Base-by-base conservation (phyloP, 2,329 filamentous ascomycete genomes). In the Trichophyton simii region DNA sequence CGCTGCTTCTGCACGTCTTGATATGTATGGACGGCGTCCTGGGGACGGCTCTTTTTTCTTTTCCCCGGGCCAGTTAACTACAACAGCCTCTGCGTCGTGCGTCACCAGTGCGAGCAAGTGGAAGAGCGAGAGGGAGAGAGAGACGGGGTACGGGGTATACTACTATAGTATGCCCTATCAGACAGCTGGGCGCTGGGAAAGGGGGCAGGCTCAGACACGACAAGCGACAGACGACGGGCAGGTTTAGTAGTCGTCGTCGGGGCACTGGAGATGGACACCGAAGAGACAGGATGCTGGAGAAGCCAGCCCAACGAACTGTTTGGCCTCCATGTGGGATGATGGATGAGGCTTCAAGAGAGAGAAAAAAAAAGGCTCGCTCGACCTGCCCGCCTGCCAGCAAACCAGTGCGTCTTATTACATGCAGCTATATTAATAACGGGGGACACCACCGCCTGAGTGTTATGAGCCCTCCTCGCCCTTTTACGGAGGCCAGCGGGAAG, bases 301-400 rank as follows among this genome's bases (percentile, higher is more conserved):
- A 20, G 28, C 52, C 52, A 55, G 52, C 52, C 52, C 52, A 55
- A 55, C 52, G 52, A 55, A 55, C 52, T 28, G 52, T 20, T 55
- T 36, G 52, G 28, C n/a, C 52, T 55, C 52, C 52, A 55, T 55
- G 52, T 55, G 52, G 52, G 52, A 55, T 54, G 22, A 31, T 38
- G 9, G 44, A 34, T 54, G 52, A 55, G 52, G 52, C 52, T 55
- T 55, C 50, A 36, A 44, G 38, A 22, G 22, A 18, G 18, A 18
- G 18, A 28, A 28, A 28, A 28, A 28, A 28, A 28, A 28, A 44
- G 18, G 36, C 50, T 36, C 52, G 52, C 13, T 36, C 52, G 15
- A 34, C 34, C 34, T 38, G 34, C 34, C 31, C 6, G 31, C 50
- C 15, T 13, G 52, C 52, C 28, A 55, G 52, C 52, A 55, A 55